A percentile compares a stretch with the other conserved stretches of the same genome.
Conservation (phyloP, 805 yeast species). For the Maudiozyma saulgeensis region DNA sequence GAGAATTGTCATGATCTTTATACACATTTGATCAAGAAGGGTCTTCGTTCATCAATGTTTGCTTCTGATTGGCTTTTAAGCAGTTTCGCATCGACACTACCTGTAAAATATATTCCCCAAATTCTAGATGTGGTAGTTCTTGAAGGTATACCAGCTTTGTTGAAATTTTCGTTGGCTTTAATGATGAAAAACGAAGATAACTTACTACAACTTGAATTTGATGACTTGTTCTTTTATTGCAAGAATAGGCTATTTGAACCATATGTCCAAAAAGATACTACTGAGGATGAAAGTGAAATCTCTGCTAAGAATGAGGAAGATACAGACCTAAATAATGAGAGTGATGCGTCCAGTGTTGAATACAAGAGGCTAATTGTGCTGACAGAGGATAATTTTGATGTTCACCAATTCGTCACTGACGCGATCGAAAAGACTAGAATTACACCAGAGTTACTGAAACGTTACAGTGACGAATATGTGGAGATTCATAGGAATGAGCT, state of each 20-base stretch:
- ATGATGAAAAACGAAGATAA: conserved; percentile 55
- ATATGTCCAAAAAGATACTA: neutral
- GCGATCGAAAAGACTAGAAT: conserved; percentile 56
- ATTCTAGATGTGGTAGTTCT: conserved; percentile 78
- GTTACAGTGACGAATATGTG: conserved; percentile 62
- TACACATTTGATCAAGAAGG: conserved; percentile 71
- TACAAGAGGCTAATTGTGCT: neutral
- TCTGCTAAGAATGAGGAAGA: neutral
- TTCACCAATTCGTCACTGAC: conserved; percentile 65
- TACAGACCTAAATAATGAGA: neutral
- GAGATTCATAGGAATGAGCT: conserved; percentile 59
- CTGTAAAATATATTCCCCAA: conserved; percentile 69
- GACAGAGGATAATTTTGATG: conserved; percentile 36
- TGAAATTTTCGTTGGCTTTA: conserved; percentile 71
- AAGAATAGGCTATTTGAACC: conserved; percentile 57
- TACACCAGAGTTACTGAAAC: conserved; percentile 57
- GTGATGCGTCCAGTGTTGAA: neutral
- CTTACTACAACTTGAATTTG: conserved; percentile 58
- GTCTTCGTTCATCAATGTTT: conserved; percentile 84
- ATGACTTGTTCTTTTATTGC: conserved; percentile 60
- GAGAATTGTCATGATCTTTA: conserved; percentile 60
- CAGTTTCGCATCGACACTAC: conserved; percentile 82
- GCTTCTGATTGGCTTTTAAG: conserved; percentile 95
- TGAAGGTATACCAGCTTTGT: conserved; percentile 77
- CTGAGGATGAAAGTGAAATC: neutral